phyloP scores from a whole-genome alignment of 1,139 yeast species.

The Insectozyma bohioensis region DNA sequence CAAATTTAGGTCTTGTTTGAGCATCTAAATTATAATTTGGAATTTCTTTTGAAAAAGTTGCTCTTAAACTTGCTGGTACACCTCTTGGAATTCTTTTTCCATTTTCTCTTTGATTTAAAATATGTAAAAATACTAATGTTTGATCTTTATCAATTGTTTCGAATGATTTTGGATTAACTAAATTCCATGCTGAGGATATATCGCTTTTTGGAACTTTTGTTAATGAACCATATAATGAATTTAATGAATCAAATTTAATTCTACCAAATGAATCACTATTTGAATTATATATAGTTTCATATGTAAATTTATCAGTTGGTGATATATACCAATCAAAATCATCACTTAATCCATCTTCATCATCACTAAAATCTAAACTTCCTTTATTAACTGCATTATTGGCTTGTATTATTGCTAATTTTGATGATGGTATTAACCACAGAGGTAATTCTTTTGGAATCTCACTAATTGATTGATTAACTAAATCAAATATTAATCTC shows the following conservation, averaged over 20 bases:
- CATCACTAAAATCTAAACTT: conserved; percentile 43
- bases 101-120: conserved; percentile 83
- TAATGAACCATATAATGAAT: conserved; percentile 67
- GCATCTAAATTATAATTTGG: conserved; percentile 69
- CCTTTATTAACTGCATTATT: conserved; percentile 57
- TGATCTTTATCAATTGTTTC: conserved; percentile 94
- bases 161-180: conserved; percentile 85
- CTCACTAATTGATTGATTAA: conserved; percentile 64
- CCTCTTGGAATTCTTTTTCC: conserved; percentile 88
- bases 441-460: conserved; percentile 77
- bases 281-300: conserved; percentile 74
- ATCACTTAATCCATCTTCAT: conserved; percentile 59
- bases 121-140: conserved; percentile 83
- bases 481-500: conserved; percentile 89
- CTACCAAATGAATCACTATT: conserved; percentile 83
- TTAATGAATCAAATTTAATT: conserved; percentile 69
- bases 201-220: conserved; percentile 78
- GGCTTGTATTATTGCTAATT: conserved; percentile 80
- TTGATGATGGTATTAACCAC: conserved; percentile 91
- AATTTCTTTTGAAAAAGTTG: conserved; percentile 83
- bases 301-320: conserved; percentile 76
- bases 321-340: conserved; percentile 97
- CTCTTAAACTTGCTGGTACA: conserved; percentile 91
- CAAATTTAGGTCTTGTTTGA: conserved; percentile 39
- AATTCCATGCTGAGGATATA: conserved; percentile 90